Base-by-base conservation (phyloP, 2,329 filamentous ascomycete genomes). In the Grosmannia serpens region DNA sequence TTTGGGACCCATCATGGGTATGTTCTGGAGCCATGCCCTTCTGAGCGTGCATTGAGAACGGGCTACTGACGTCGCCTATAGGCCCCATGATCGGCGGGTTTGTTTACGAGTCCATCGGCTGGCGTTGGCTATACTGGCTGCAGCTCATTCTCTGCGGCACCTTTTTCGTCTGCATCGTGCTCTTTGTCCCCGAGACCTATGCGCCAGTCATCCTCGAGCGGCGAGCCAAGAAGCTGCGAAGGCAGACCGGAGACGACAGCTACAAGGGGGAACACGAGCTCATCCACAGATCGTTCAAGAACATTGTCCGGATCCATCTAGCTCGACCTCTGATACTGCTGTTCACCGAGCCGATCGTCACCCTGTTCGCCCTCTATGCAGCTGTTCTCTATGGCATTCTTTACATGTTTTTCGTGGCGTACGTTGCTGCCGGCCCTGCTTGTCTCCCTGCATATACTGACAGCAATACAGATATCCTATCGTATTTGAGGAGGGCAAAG, bases 281-380 rank as follows among this genome's bases (percentile, higher is more conserved):
- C 26, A 82, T 88, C 65, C 74, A 77, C 57, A 76, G 79, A 29
- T 70, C 84, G 58, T 58, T 80, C 50, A 75, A 72, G 44, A 79
- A 87, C 62, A 77, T 88, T 58, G 68, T 84, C n/a, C 83, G 79
- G 1, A 81, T 86, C 22, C 84, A 89, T 0, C 72, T 91, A 33
- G 85, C 83, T 1, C 74, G 88, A 1, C 88, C 88, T 0, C 69
- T 90, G 4, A 77, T 74, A 20, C 91, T 91, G 88, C 74, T 86
- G 50, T 55, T 81, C 57, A 84, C 79, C 47, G 88, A 92, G 66
- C 84, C 85, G 54, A 86, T 92, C 54, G 86, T 91, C 55, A 65
- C 31, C 61, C 63, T 8, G 57, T 61, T 26, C 61, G 66, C 3
- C 64, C 67, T 10, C 0, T 82, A 81, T 59, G 73, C 79, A 57